Evolutionary conservation across 1,284 basidiomycete species (phyloP), one percentile per base, ranked within the genome.

Genomic region (Agroathelia rolfsii): DNA sequence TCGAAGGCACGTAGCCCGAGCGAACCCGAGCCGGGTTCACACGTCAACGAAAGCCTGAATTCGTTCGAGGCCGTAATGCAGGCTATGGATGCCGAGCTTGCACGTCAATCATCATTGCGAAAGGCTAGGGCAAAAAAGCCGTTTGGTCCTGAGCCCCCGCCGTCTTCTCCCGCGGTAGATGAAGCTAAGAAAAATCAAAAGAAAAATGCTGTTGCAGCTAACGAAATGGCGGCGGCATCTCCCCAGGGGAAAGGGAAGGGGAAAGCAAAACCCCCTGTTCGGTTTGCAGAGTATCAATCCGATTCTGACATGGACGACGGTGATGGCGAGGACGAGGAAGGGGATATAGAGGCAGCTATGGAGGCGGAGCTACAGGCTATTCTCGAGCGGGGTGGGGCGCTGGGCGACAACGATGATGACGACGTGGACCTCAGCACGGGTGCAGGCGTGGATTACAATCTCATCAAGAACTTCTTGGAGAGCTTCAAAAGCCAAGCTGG

Each of bases 381-480:
- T 0, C 58, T 94, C 21, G 72, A 78, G 39, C 57, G 55, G 23
- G 63, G 52, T n/a, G 61, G 59, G 2, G 53, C 47, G 2, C 47
- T 50, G 8, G 52, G 50, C 7, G 67, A 66, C 10, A 40, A 28
- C 3, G 64, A 62, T 11, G 71, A 69, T 9, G 67, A 68, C 9
- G 71, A 65, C 5, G 69, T 69, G 23, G 70, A 67, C 6, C 62
- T 57, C 9, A 67, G 61, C 1, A 58, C 49, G 8, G 66, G 70
- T 29, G 61, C 59, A 22, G 52, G 61, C 23, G 64, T 74, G 46
- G 86, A 96, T 53, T 93, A 92, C 55, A 78, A 77, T 44, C 59
- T 96, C 47, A 93, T 97, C 63, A 90, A 86, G 56, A 90, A 94
- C 55, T 89, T 97, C 56, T 59, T 97, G 50, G 86, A 94, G 61